Evolutionary conservation across 805 yeast genomes (phyloP).

Genomic region (Saitoella complicata): DNA sequence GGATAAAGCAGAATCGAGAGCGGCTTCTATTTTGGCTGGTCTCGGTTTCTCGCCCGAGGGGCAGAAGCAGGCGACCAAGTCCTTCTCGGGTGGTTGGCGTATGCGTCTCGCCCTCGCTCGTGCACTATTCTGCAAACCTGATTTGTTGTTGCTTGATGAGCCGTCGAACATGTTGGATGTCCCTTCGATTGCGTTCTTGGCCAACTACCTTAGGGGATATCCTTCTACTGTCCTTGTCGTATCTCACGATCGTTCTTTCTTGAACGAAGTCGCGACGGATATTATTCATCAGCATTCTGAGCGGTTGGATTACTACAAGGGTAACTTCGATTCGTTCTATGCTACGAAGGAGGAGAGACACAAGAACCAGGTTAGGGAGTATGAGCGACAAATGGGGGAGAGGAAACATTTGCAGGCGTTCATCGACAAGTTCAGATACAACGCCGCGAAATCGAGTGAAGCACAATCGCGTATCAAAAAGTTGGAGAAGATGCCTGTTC

Average conservation of each 20-base stretch:
- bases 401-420: slow-evolving; percentile 86
- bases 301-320: slow-evolving; percentile 81
- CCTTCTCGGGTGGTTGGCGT: slow-evolving; percentile 99
- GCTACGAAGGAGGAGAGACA: slow-evolving; percentile 88
- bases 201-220: slow-evolving; percentile 76
- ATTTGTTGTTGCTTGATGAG: slow-evolving; percentile 82
- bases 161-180: slow-evolving; percentile 99
- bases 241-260: slow-evolving; percentile 93
- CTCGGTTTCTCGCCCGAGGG: slow-evolving; percentile 84
- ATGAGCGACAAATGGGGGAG: slow-evolving; percentile 92
- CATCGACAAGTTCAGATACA: slow-evolving; percentile 91
- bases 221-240: slow-evolving; percentile 89
- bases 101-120: slow-evolving; percentile 97
- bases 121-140: slow-evolving; percentile 95
- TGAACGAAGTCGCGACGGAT: slow-evolving; percentile 96
- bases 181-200: slow-evolving; percentile 88
- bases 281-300: slow-evolving; percentile 96
- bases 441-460: slow-evolving; percentile 93
- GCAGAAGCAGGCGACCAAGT: slow-evolving; percentile 67
- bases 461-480: slow-evolving; percentile 97
- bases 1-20: slow-evolving; percentile 94
- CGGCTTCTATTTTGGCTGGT: slow-evolving; percentile 84
- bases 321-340: slow-evolving; percentile 85
- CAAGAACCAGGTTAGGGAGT: slow-evolving; percentile 84
- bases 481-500: slow-evolving; percentile 78